Evolutionary conservation across 1,284 basidiomycete species (phyloP), one percentile per base, ranked within the genome.

Genomic region (Schizophyllum commune): DNA sequence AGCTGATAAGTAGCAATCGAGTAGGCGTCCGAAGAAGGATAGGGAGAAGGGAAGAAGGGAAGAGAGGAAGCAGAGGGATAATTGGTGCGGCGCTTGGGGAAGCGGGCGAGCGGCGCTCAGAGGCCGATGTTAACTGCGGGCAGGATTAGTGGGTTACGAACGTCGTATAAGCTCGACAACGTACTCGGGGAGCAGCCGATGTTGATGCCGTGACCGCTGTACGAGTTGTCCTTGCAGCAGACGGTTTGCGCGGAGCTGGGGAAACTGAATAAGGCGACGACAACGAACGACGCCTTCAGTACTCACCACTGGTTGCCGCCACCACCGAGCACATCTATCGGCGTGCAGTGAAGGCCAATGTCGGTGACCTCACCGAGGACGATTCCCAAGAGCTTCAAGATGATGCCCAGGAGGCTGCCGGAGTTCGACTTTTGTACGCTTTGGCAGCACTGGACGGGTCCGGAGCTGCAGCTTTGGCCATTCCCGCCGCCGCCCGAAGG

Each of bases 381-480:
- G 39, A 47, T 47, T 11, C 39, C 39, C 13, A 47, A 8, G 39
- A 47, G 39, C 9, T 17, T 17, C 13, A 47, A 17, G 39, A 47
- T 11, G 3, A 47, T 62, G 19, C 55, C 27, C 55, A 33, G 32
- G 32, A 59, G 56, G 6, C 27, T 8, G 57, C 58, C 53, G 65
- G 60, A 62, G 59, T 15, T 19, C 20, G 20, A 19, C 20, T 27
- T 57, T 19, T 17, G 15, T 56, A 39, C 21, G 20, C 19, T 54
- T 39, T 47, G 7, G 56, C 56, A 57, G 32, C 56, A 57, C 15
- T 57, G 56, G 8, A 57, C 56, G 21, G 56, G 56, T 2, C 56
- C 56, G 13, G 56, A 21, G 56, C 32, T 57, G 34, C 56, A 57
- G 13, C 4, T 27, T 27, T 27, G 27, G 5, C 27, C 27, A 5